These are phyloP conservation scores for Chondrus crispus DNA, from an alignment of 23 red algal species.

Conservation along the genomic window DNA sequence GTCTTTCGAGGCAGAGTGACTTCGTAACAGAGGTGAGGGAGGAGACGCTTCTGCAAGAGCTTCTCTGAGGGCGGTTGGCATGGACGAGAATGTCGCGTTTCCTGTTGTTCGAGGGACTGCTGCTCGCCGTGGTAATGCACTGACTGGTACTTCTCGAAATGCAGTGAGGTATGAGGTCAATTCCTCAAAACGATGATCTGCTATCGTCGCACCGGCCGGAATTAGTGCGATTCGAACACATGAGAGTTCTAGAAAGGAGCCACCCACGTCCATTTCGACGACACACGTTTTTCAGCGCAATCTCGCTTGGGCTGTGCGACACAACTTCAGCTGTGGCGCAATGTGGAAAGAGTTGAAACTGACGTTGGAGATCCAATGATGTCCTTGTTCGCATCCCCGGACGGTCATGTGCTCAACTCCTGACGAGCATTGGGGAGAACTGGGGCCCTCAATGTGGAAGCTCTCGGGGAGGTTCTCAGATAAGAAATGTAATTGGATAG, in stretches of 20 bases:
- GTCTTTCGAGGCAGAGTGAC: conserved; percentile 34
- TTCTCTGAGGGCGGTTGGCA: conserved; percentile 18
- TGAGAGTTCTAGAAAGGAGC: conserved; percentile 59
- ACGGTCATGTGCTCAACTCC: too few relatives aligned
- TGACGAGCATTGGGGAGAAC: too few relatives aligned
- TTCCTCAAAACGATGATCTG: conserved; percentile 56
- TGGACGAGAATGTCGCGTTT: conserved; percentile 49
- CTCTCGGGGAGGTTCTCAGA: too few relatives aligned
- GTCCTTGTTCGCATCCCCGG: too few relatives aligned
- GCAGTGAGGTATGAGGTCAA: conserved; percentile 53
- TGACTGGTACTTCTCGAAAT: conserved; percentile 49
- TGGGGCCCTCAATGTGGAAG: too few relatives aligned
- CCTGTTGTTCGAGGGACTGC: conserved; percentile 27
- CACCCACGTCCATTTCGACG: conserved; percentile 33
- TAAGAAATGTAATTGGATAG: too few relatives aligned
- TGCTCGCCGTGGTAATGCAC: conserved; percentile 51
- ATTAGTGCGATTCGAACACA: conserved; percentile 69
- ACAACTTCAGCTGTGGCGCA: too few relatives aligned
- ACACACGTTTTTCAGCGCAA: too few relatives aligned
- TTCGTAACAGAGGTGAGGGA: conserved; percentile 2
- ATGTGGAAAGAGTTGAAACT: too few relatives aligned
- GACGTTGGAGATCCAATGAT: too few relatives aligned
- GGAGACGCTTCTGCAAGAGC: conserved; percentile 2
- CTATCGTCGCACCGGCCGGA: conserved; percentile 51
- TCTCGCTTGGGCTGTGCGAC: too few relatives aligned